A percentile compares a stretch with the other conserved stretches of the same genome.
Evolutionary conservation across 2,329 filamentous ascomycete genomes (phyloP).

Genomic region (Scedosporium apiospermum): DNA sequence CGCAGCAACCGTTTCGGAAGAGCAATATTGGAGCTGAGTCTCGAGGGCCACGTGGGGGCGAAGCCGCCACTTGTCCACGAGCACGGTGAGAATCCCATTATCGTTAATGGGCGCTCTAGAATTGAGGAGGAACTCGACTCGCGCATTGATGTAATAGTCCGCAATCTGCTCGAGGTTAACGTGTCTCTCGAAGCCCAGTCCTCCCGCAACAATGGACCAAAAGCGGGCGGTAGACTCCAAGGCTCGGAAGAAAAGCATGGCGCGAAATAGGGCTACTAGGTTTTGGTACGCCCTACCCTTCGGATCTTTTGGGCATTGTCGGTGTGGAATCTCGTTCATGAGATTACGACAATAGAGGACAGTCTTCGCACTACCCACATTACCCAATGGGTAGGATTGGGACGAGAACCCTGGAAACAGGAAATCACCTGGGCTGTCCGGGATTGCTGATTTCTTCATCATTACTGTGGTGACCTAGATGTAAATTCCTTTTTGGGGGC

Average conservation of each 20-base stretch:
- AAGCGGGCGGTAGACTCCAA: neutral
- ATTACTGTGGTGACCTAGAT: neutral
- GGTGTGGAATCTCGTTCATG: neutral
- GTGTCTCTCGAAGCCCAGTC: neutral
- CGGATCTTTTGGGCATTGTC: neutral
- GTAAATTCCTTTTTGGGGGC: neutral
- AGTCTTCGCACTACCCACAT: neutral
- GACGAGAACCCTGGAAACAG: neutral
- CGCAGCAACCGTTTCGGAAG: neutral
- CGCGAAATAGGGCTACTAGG: conserved; percentile 1
- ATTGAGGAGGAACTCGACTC: neutral
- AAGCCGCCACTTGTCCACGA: conserved; percentile 1
- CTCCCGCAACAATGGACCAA: neutral
- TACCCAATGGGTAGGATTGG: neutral
- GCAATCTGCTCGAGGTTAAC: neutral
- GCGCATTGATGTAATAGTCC: neutral
- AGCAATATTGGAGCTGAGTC: too few relatives aligned
- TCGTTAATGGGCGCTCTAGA: neutral
- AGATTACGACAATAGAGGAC: neutral
- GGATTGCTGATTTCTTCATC: neutral
- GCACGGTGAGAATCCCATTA: neutral
- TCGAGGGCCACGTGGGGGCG: neutral
- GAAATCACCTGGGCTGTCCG: neutral
- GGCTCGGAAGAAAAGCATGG: neutral
- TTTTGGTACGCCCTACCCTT: neutral